Evolutionary conservation across 1,284 basidiomycete genomes (phyloP), one percentile per base, ranked within the genome.

Genomic region (Coniferiporia sulphurascens): DNA sequence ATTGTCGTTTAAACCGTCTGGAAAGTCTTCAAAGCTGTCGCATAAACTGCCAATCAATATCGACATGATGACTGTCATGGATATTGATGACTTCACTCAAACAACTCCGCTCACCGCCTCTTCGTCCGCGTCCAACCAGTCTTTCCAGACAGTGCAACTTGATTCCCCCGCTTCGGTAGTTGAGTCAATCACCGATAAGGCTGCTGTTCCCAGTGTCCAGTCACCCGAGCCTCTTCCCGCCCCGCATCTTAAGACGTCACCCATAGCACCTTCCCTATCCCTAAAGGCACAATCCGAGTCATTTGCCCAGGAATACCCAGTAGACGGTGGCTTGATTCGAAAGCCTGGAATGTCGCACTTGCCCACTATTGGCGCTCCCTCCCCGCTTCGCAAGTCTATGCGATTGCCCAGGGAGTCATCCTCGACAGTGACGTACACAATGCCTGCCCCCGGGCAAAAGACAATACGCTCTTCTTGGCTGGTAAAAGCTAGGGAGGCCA

Each of bases 401-500:
- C 81, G 81, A 34, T 65, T 73, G 15, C 67, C 73, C 22, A 75
- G 77, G 34, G 86, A 86, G 45, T 70, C 76, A 27, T 75, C 77
- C 1, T 60, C 71, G 8, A 72, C 74, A 2, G 48, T 62, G 19
- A 62, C 52, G 17, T 62, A 61, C 15, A 69, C 70, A 32, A 35
- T 45, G 15, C 21, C 56, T 3, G 77, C 79, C 1, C 78, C 78
- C 52, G 78, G 81, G 5, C 72, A 74, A 48, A 73, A 73, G 7
- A 63, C 71, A 17, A 75, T 73, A 10, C 81, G 89, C 27, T 85
- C 86, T 12, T 91, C 89, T 0, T 91, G 89, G 89, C 69, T 91
- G 58, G 82, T 81, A 68, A 89, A 87, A 65, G 86, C 85, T 12
- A 78, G 87, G 46, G 88, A 90, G 68, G 85, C 79, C 21, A 90